Base-by-base conservation (phyloP, 495 filamentous ascomycete species). In the Penicillium egyptiacum region DNA sequence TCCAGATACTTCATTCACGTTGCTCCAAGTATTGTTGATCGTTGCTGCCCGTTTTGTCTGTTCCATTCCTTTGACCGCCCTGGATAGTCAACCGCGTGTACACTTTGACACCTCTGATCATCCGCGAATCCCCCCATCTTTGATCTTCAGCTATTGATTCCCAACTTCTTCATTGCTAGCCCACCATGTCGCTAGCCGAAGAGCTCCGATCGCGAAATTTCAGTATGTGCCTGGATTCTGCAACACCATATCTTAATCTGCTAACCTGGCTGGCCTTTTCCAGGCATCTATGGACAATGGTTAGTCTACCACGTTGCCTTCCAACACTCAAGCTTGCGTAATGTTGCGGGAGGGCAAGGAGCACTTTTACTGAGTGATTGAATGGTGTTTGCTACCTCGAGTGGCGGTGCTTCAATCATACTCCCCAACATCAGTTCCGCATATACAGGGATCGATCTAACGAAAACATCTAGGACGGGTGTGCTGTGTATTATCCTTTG, bases 201-300 rank as follows among this genome's bases (percentile, higher is more conserved):
- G 94, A 98, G 82, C 91, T 99, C 69, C 88, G 85, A 70, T 90
- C 91, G 62, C 83, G 94, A 73, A 99, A 99, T 79, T 99, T 98
- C 83, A 98, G 95, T 98, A 83, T 78, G 94, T 58, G 49, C 53
- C 53, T 44, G 48, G 54, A 49, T 37, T 40, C 44, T 50, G 46
- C 49, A 19, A 55, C 54, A 46, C 61, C 35, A 54, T 57, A 56
- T 63, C 67, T 65, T 53, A 53, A 35, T 33, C 44, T 54, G 65
- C 76, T 79, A 65, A 79, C 61, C 53, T 54, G 57, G 56, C 62
- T 53, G 22, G 17, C 35, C 60, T 58, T 40, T 33, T 51, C 39
- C 70, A 98, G 94, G 95, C 83, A 98, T 98, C 78, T 98, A 98
- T 70, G 94, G 89, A 71, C 94, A 98, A 95, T 98, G 94, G 94